Percentiles rank a stretch among this genome's conserved stretches.
These are phyloP conservation scores for Pichia heedii DNA, from an alignment of 805 yeast species.

Conservation along the genomic window DNA sequence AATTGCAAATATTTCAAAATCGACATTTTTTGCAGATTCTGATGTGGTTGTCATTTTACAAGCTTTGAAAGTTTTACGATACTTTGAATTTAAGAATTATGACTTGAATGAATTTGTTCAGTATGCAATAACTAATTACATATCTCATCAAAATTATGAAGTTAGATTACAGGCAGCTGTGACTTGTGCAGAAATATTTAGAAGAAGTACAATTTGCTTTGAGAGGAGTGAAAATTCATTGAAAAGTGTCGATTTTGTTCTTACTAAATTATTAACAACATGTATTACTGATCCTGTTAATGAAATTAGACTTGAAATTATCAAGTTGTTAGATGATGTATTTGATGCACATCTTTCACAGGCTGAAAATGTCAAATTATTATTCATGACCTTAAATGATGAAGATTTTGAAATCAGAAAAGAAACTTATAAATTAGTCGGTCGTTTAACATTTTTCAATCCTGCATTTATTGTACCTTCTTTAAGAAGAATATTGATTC, in stretches of 20 bases:
- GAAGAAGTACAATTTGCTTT: constrained; percentile 72
- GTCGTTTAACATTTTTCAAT: constrained; percentile 74
- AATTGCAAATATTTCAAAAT: constrained; percentile 16
- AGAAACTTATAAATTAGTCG: constrained; percentile 69
- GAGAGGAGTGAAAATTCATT: constrained; percentile 77
- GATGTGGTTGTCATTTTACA: constrained; percentile 49
- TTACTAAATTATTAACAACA: constrained; percentile 68
- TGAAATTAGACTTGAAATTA: constrained; percentile 75
- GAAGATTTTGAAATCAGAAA: constrained; percentile 78
- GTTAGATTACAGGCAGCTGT: constrained; percentile 80
- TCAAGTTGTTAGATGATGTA: constrained; percentile 59
- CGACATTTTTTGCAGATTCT: constrained; percentile 21
- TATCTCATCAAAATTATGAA: constrained; percentile 69
- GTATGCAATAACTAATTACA: constrained; percentile 71
- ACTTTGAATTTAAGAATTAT: constrained; percentile 65
- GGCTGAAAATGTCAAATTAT: constrained; percentile 76
- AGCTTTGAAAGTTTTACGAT: constrained; percentile 67
- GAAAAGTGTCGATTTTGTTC: constrained; percentile 74
- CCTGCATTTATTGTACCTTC: constrained; percentile 97
- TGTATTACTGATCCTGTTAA: constrained; percentile 84
- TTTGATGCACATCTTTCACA: constrained; percentile 92
- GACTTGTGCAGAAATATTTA: constrained; percentile 69
- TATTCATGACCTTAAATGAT: constrained; percentile 87
- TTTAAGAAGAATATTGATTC: constrained; percentile 75
- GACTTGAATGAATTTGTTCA: constrained; percentile 83